Evolutionary conservation across 257 asterid species (phyloP), one percentile per base, ranked within the genome.

Genomic region (Capsicum chinense): DNA sequence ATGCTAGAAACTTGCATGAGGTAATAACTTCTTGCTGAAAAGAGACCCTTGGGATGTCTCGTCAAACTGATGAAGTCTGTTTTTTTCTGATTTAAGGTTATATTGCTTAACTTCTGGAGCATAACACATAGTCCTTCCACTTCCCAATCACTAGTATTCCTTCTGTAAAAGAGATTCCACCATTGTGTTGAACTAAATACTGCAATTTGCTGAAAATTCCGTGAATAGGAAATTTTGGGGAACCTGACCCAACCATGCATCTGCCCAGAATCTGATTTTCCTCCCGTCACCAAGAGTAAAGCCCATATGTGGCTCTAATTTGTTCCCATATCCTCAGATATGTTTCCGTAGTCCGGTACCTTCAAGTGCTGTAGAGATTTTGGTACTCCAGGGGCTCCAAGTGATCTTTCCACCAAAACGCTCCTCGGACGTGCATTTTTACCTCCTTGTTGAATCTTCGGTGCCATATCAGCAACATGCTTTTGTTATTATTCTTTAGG

Each of bases 371-470:
- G 74, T 67, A 67, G 74, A 37, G 74, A 14, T 67, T 67, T 67
- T 67, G 48, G 50, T 37, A 47, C 74, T 67, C 73, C 48, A 66
- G 73, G 73, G 48, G 48, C 19, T 67, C 74, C 19, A 35, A 66
- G 47, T 64, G 74, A 67, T 26, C 8, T 35, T 67, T 0, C 50
- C 50, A 67, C 74, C 48, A 37, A 37, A 68, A 39, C 0, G 6
- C 76, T 37, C 74, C 50, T 14, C 26, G 52, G 15, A 15, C 3
- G 14, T 68, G 76, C 76, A 68, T 37, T 17, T 5, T 37, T 14
- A 68, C 76, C 21, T 68, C 76, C 76, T 68, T 68, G 21, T 39
- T 68, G 76, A 7, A 68, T 68, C 54, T 68, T 26, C 76, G 39
- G 7, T 15, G 21, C 19, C 47, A 15, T 68, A 14, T 37, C 76